A percentile compares a stretch with the other conserved stretches of the same genome.
These are phyloP conservation scores for Tulasnella sp. DNA, from an alignment of 768 basidiomycete genomes.

Conservation along the genomic window DNA sequence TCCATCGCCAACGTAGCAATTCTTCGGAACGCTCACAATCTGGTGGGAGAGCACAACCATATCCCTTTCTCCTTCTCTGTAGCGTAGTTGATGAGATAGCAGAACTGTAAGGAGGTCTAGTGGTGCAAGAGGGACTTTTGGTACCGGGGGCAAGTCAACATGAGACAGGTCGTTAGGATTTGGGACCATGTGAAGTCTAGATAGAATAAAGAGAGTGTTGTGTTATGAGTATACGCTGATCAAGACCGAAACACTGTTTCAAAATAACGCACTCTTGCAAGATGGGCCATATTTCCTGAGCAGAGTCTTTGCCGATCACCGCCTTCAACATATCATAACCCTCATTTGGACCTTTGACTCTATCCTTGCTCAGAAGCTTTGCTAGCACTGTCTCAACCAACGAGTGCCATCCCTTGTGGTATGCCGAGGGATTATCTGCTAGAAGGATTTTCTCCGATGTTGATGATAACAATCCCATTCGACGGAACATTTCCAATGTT, in stretches of 20 bases:
- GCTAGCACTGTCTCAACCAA: background rate
- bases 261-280: background rate
- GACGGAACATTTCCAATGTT: constrained; percentile 58
- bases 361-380: background rate
- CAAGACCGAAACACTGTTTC: background rate
- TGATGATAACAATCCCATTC: constrained; percentile 52
- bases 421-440: too few relatives aligned
- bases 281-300: background rate
- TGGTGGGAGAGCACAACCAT: constrained; percentile 81
- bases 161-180: background rate
- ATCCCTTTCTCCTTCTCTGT: constrained; percentile 60
- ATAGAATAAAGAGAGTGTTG: background rate
- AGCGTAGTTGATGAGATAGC: constrained; percentile 57
- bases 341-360: background rate
- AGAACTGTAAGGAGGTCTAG: constrained; percentile 64
- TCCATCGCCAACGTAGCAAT: constrained; percentile 16
- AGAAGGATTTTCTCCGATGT: constrained; percentile 18
- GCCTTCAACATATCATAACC: background rate
- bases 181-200: constrained; percentile 15
- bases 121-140: constrained; percentile 23
- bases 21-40: constrained; percentile 37
- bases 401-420: constrained; percentile 7
- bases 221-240: background rate
- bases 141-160: constrained; percentile 16
- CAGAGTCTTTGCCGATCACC: background rate